Conservation (phyloP, 345 rosid genomes). For the Aquilaria yunnanensis region DNA sequence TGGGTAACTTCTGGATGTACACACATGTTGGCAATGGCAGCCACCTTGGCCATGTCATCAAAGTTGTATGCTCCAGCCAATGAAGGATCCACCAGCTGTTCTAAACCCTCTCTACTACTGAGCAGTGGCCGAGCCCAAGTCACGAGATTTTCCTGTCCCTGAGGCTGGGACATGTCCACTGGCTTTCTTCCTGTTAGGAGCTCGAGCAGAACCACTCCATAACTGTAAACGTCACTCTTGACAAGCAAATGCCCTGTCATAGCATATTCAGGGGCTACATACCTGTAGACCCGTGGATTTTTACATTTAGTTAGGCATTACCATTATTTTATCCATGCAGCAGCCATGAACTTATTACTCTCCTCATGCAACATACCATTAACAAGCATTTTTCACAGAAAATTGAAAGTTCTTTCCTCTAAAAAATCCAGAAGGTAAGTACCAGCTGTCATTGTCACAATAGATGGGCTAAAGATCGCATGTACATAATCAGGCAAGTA, state of each 20-base stretch:
- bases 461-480: background rate
- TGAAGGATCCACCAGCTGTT: slow-evolving; percentile 78
- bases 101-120: slow-evolving; percentile 75
- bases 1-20: slow-evolving; percentile 92
- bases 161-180: slow-evolving; percentile 97
- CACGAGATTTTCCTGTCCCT: slow-evolving; percentile 95
- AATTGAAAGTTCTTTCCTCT: too few relatives aligned
- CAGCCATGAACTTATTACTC: too few relatives aligned
- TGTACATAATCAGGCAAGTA: too few relatives aligned
- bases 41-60: slow-evolving; percentile 95
- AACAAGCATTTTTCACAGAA: too few relatives aligned
- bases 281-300: slow-evolving; percentile 27
- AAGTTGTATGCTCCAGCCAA: slow-evolving; percentile 72
- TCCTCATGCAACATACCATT: too few relatives aligned
- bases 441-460: too few relatives aligned
- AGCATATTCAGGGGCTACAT: slow-evolving; percentile 99
- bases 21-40: slow-evolving; percentile 97
- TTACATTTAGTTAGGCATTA: too few relatives aligned
- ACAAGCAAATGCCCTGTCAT: slow-evolving; percentile 99
- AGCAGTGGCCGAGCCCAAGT: slow-evolving; percentile 96
- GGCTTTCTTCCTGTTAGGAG: slow-evolving; percentile 96
- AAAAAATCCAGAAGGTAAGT: too few relatives aligned
- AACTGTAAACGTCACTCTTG: slow-evolving; percentile 98
- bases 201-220: slow-evolving; percentile 97
- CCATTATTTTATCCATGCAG: too few relatives aligned